phyloP scores from a whole-genome alignment of 768 basidiomycete species.

The Termitomyces heimii region DNA sequence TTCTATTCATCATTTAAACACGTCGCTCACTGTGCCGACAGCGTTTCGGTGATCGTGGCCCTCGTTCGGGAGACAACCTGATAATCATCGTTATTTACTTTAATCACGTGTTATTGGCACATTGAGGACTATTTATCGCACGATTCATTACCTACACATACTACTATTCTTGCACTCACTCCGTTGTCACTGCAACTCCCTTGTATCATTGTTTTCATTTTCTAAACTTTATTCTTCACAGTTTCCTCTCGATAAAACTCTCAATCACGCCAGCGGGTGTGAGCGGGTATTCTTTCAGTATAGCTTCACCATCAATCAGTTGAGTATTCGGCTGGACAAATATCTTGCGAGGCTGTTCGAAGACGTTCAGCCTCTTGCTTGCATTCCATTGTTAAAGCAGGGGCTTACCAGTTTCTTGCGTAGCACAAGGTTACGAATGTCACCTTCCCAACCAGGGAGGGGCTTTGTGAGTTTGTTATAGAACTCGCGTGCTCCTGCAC shows the following conservation, averaged over 20 bases:
- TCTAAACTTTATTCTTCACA: conserved; percentile 23
- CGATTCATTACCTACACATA: conserved; percentile 3
- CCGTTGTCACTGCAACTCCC: conserved; percentile 4
- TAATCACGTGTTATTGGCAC: conserved; percentile 4
- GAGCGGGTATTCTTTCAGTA: conserved; percentile 74
- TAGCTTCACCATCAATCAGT: conserved; percentile 58
- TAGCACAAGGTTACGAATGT: conserved; percentile 72
- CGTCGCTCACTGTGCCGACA: conserved; percentile 21
- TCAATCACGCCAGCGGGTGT: conserved; percentile 71
- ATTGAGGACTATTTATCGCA: conserved; percentile 9
- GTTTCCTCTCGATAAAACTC: conserved; percentile 70
- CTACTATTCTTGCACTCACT: background rate
- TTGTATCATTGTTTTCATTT: background rate
- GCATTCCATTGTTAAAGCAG: background rate
- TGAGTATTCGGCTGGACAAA: conserved; percentile 83
- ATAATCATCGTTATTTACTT: conserved; percentile 11
- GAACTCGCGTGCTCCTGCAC: conserved; percentile 69
- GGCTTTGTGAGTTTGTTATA: conserved; percentile 80
- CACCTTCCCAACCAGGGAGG: conserved; percentile 61
- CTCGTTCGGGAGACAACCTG: conserved; percentile 60
- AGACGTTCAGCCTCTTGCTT: background rate
- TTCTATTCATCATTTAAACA: background rate
- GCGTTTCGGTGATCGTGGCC: conserved; percentile 67
- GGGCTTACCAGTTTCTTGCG: conserved; percentile 66
- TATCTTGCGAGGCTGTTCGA: conserved; percentile 72